Evolutionary conservation across 2,329 filamentous ascomycete genomes (phyloP).

Genomic region (Endoconidiophora laricicola): DNA sequence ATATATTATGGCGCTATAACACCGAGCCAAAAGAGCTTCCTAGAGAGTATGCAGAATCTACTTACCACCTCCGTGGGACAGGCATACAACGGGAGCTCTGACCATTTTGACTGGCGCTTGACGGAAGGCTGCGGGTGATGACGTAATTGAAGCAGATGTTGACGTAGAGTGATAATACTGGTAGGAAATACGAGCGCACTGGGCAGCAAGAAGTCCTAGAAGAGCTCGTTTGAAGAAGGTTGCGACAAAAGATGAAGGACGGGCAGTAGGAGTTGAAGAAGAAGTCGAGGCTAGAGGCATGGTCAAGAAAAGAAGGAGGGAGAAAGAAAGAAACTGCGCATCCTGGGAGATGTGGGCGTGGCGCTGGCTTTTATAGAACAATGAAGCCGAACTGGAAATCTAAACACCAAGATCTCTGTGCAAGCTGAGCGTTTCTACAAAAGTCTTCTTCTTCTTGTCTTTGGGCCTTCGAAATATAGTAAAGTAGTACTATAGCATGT

Average conservation of each 20-base stretch:
- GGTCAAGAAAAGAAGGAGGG: background rate
- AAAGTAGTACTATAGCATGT: too few relatives aligned
- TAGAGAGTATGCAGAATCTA: background rate
- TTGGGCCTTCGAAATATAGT: too few relatives aligned
- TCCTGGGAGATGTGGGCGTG: too few relatives aligned
- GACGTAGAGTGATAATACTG: background rate
- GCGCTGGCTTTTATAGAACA: too few relatives aligned
- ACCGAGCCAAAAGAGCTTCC: too few relatives aligned
- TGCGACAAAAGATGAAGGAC: background rate
- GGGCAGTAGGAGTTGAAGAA: background rate
- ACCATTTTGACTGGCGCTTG: constrained; percentile 20
- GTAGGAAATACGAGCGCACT: constrained; percentile 5
- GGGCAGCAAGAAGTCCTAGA: constrained; percentile 11
- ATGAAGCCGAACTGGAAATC: background rate
- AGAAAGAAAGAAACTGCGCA: background rate
- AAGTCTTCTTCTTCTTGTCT: too few relatives aligned
- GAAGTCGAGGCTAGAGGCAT: background rate
- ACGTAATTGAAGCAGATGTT: background rate
- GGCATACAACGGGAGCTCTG: constrained; percentile 28
- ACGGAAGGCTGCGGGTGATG: background rate
- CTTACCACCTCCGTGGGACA: constrained; percentile 33
- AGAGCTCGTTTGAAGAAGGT: constrained; percentile 11
- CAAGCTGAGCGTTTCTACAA: too few relatives aligned
- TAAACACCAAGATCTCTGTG: too few relatives aligned
- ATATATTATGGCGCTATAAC: background rate